A percentile compares a stretch with the other conserved stretches of the same genome.
Conservation (phyloP, 495 filamentous ascomycete species). For the Pseudotulostoma volvatum region DNA sequence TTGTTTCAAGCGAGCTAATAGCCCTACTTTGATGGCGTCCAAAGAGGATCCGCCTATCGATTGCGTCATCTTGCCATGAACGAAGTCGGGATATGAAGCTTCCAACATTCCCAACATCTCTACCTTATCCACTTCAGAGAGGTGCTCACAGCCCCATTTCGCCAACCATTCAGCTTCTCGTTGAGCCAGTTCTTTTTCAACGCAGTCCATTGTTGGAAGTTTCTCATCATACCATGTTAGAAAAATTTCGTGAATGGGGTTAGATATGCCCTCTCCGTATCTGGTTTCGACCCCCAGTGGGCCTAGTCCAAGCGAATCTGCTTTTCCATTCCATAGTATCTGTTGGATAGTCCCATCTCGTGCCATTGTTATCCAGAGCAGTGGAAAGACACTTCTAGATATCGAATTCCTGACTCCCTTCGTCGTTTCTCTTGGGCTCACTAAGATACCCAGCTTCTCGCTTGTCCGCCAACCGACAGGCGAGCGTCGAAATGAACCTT, state of each 20-base stretch:
- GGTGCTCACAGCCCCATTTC: slow-evolving; percentile 13
- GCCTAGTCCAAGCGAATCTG: slow-evolving; percentile 45
- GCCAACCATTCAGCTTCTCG: slow-evolving; percentile 19
- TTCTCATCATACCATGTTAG: slow-evolving; percentile 44
- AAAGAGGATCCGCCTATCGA: background rate
- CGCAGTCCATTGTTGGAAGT: slow-evolving; percentile 22
- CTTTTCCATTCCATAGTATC: slow-evolving; percentile 32
- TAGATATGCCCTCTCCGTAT: slow-evolving; percentile 20
- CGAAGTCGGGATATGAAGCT: slow-evolving; percentile 14
- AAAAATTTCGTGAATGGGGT: slow-evolving; percentile 18
- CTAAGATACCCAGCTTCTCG: slow-evolving; percentile 46
- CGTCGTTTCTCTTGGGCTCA: slow-evolving; percentile 37
- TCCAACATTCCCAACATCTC: slow-evolving; percentile 22
- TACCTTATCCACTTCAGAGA: slow-evolving; percentile 8
- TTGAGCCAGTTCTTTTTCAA: slow-evolving; percentile 15
- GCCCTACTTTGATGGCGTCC: background rate
- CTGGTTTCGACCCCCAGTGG: slow-evolving; percentile 43
- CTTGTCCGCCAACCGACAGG: slow-evolving; percentile 48
- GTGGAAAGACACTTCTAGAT: slow-evolving; percentile 45
- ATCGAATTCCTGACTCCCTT: slow-evolving; percentile 49
- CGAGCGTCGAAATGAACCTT: slow-evolving; percentile 59
- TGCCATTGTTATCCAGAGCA: slow-evolving; percentile 40
- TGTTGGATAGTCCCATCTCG: slow-evolving; percentile 22
- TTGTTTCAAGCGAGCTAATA: slow-evolving; percentile 1
- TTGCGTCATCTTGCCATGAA: background rate